Base-by-base conservation (phyloP, 1,284 basidiomycete species). In the Vanrija sp. region DNA sequence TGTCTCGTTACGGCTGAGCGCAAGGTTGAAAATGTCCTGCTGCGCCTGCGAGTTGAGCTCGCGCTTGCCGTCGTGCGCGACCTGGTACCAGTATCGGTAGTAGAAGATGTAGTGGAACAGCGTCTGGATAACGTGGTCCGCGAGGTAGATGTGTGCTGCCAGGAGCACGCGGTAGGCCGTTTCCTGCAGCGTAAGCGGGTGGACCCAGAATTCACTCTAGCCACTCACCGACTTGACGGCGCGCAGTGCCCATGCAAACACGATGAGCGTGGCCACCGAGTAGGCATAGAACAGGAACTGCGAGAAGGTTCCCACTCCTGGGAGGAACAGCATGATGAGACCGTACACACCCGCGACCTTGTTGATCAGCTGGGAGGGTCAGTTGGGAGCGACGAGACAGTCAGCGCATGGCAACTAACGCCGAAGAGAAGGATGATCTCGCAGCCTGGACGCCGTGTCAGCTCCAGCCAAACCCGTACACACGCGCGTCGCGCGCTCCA, bases 281-380 rank as follows among this genome's bases (percentile, higher is more conserved):
- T 99, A 99, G 37, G 93, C 80, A 75, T 98, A 98, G 68, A 93
- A 82, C 73, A 84, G 87, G 55, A 97, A 81, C 77, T 99, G 95
- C 0, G 88, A 84, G 63, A 93, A 86, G 8, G 89, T 87, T 20
- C 91, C 92, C 37, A 89, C 90, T 7, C 10, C 31, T 2, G 12
- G 31, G 43, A 89, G 86, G 62, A 95, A 79, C 59, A 95, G 82
- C 15, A 93, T 92, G 48, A 98, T 86, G 60, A 99, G 84, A 49
- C 95, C 95, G 72, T 97, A 99, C 16, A 98, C 83, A 53, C 95
- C 95, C 15, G 95, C 95, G 49, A 94, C 94, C 78, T 99, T 99
- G 83, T 99, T 98, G 64, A 99, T 82, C 49, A 96, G 80, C 89
- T 92, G 63, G 6, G 18, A 7, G 19, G 3, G 36, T 52, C 22